Evolutionary conservation across 2,329 filamentous ascomycete genomes (phyloP), one percentile per base, ranked within the genome.

Genomic region (Alternaria dauci): DNA sequence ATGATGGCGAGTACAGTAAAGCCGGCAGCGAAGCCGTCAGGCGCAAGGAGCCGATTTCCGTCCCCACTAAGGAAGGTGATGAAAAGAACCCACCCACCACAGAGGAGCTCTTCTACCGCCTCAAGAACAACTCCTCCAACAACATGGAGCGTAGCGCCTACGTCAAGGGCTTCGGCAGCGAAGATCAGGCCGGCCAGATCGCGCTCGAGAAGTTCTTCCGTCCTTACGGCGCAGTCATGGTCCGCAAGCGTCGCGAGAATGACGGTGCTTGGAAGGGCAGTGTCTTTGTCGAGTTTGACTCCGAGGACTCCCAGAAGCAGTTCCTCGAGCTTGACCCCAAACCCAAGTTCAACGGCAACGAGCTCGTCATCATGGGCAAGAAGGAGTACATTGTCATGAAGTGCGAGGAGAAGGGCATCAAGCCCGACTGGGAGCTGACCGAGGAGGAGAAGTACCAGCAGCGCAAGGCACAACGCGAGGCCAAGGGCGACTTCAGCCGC

Each of bases 201-300:
- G 93, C 97, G 66, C 90, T 99, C 58, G 95, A 99, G 83, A 89
- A 89, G 62, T 97, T 96, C 84, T 97, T 98, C 78, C 85, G 89
- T 57, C 86, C 89, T 59, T 94, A 89, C 77, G 94, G 94, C 47
- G 85, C 91, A 32, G 87, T 92, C 71, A 87, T 89, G 47, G 89
- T 99, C 63, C 94, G 94, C 75, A 90, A 99, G 65, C 92, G 96
- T 69, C 93, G 95, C 50, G 83, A 89, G 62, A 81, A 86, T 50
- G 59, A 69, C 8, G 89, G 88, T 72, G 81, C 86, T 53, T 99
- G 98, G 89, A 99, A 99, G 86, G 93, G 94, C 70, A 97, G 93
- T 69, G 92, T 97, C 59, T 98, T 97, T 76, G 92, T 97, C 67
- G 94, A 97, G 80, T 99, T 98, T 79, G 85, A 87, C 63, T 87